Base-by-base conservation (phyloP, 192 early-diverging fungal species). In the Umbelopsis ramanniana region DNA sequence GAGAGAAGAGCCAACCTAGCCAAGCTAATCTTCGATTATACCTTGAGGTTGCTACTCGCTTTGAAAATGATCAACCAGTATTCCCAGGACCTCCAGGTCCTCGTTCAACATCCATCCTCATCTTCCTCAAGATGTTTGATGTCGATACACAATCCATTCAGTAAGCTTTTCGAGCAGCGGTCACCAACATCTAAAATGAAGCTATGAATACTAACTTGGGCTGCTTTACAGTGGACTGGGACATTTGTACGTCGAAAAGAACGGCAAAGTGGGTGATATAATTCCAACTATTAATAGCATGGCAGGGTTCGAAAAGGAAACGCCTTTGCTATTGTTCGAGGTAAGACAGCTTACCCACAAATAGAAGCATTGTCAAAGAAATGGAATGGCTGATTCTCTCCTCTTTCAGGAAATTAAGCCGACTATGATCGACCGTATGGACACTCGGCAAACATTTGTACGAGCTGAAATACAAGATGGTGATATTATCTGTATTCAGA, bases 401-500 rank as follows among this genome's bases (percentile, higher is more conserved):
- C 43, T 55, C 19, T 60, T 46, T 21, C 43, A 72, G 85, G 97
- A 99, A 81, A 89, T 99, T 71, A 97, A 97, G 84, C 95, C 97
- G 0, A 86, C 83, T 9, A 91, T 97, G 92, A 92, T 99, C 55
- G 96, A 98, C 50, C 71, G 74, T 29, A 88, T 94, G 82, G 89
- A 93, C 67, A 40, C 73, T 12, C 79, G 84, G 37, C 37, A 69
- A 37, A 92, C 92, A 2, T 96, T 96, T 79, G 53, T 57, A 3
- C 60, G 79, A 35, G 89, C 92, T 15, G 97, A 99, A 76, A 89
- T 99, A 54, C 91, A 94, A 76, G 92, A 92, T 67, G 97, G 97
- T 37, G 97, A 99, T 75, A 98, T 99, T 67, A 87, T 99, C 67
- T 91, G 87, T 72, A 90, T 92, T 78, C 95, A 97, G 79, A 79